Conservation (phyloP, 345 rosid species). For the Hypericum perforatum region DNA sequence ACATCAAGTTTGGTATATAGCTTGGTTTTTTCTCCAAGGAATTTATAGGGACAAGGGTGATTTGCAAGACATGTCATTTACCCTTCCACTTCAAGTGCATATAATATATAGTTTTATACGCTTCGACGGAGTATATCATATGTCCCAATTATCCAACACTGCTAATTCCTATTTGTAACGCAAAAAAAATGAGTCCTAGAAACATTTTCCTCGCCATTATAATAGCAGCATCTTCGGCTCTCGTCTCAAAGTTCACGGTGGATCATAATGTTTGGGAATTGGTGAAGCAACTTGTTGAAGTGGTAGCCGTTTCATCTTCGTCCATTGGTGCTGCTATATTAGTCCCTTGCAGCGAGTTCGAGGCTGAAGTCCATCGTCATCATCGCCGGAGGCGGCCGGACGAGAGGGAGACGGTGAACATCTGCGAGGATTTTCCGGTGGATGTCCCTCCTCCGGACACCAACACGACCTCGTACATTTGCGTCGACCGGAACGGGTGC, state of each 20-base stretch:
- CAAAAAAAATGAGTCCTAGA: slow-evolving; percentile 24
- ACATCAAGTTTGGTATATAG: slow-evolving; percentile 5
- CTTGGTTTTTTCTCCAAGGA: slow-evolving; percentile 17
- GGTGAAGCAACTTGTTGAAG: slow-evolving; percentile 11
- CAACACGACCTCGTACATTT: slow-evolving; percentile 43
- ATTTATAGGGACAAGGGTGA: slow-evolving; percentile 38
- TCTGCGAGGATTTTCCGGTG: slow-evolving; percentile 64
- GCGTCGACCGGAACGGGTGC: slow-evolving; percentile 74
- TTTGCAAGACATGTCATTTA: slow-evolving; percentile 84
- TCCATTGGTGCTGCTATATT: background rate
- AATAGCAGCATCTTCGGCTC: slow-evolving; percentile 28
- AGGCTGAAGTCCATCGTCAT: background rate
- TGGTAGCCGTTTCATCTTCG: slow-evolving; percentile 15
- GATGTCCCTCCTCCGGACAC: slow-evolving; percentile 65
- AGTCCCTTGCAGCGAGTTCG: background rate
- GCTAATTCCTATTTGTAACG: slow-evolving; percentile 3
- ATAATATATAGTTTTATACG: background rate
- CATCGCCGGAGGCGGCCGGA: slow-evolving; percentile 7
- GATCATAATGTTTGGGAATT: slow-evolving; percentile 7
- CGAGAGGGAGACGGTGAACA: slow-evolving; percentile 16
- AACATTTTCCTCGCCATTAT: slow-evolving; percentile 22
- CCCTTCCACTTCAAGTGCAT: slow-evolving; percentile 68
- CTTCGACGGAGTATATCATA: background rate
- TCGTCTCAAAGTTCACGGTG: slow-evolving; percentile 2
- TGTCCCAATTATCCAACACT: background rate